phyloP scores from a whole-genome alignment of 2,329 filamentous ascomycete species.

The Samsoniella hepiali region DNA sequence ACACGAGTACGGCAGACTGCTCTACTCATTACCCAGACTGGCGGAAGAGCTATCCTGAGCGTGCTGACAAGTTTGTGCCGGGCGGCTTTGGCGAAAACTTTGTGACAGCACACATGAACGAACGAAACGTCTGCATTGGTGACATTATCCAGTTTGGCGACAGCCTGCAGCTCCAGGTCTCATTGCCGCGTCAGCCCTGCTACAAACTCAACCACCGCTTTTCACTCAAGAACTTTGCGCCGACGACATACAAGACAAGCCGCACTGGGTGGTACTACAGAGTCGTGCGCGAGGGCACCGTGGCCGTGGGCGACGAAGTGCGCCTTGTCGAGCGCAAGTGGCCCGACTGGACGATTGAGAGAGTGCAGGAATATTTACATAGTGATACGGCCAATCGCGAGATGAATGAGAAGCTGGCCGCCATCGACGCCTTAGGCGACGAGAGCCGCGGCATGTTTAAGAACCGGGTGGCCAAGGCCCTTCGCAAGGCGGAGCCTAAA shows the following conservation, averaged over 20 bases:
- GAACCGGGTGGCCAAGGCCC: conserved; percentile 47
- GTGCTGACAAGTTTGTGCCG: conserved; percentile 48
- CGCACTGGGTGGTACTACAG: conserved; percentile 67
- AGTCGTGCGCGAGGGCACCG: conserved; percentile 52
- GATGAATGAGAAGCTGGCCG: conserved; percentile 51
- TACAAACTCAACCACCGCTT: conserved; percentile 69
- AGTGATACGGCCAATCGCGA: conserved; percentile 48
- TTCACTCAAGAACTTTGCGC: conserved; percentile 59
- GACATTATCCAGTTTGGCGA: conserved; percentile 54
- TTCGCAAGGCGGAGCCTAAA: conserved; percentile 28
- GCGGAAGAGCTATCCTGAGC: conserved; percentile 50
- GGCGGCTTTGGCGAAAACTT: conserved; percentile 66
- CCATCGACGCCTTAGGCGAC: conserved; percentile 48
- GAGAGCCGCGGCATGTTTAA: conserved; percentile 49
- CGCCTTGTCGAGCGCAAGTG: conserved; percentile 51
- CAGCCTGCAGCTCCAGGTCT: conserved; percentile 54
- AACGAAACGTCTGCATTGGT: conserved; percentile 63
- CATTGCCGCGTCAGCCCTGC: conserved; percentile 61
- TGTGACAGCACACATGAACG: conserved; percentile 55
- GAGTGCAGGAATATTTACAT: conserved; percentile 61
- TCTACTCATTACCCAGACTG: conserved; percentile 56
- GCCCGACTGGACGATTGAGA: conserved; percentile 61
- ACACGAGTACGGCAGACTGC: conserved; percentile 45
- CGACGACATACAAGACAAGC: conserved; percentile 51
- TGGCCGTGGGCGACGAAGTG: conserved; percentile 56